phyloP scores from a whole-genome alignment of 1,284 basidiomycete species.

The Leccinum griseonigrum region DNA sequence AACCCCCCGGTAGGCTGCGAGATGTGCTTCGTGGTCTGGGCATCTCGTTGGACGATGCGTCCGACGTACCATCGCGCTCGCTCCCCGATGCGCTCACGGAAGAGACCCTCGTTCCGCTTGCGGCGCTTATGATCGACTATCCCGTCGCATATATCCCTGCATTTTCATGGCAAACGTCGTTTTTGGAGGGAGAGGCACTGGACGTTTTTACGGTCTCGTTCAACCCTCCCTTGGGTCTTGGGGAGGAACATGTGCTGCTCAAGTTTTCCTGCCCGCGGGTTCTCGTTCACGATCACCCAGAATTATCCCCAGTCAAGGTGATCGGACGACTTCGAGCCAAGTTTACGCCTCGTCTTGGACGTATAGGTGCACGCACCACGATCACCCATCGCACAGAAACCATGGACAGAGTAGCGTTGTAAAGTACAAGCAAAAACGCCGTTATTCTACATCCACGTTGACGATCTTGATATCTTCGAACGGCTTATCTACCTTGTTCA shows the following conservation, averaged over 20 bases:
- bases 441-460: conserved; percentile 69
- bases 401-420: conserved; percentile 42
- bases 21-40: conserved; percentile 16
- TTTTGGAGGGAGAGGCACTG: conserved; percentile 42
- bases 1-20: conserved; percentile 11
- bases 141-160: conserved; percentile 53
- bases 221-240: background rate
- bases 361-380: conserved; percentile 11
- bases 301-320: conserved; percentile 24
- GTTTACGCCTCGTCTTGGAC: conserved; percentile 22
- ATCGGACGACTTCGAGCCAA: conserved; percentile 16
- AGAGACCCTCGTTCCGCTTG: conserved; percentile 42
- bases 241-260: conserved; percentile 30
- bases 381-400: conserved; percentile 34
- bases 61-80: conserved; percentile 17
- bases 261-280: conserved; percentile 43
- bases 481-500: conserved; percentile 83
- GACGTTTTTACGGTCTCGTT: conserved; percentile 47
- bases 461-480: conserved; percentile 89
- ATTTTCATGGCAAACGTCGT: conserved; percentile 32
- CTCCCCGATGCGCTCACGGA: conserved; percentile 27
- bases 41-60: conserved; percentile 22
- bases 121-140: conserved; percentile 56
- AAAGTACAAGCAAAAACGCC: conserved; percentile 8
- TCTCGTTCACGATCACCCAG: conserved; percentile 19